A percentile compares a stretch with the other conserved stretches of the same genome.
phyloP scores from a whole-genome alignment of 2,329 filamentous ascomycete genomes.

The Xylariaceae sp. region DNA sequence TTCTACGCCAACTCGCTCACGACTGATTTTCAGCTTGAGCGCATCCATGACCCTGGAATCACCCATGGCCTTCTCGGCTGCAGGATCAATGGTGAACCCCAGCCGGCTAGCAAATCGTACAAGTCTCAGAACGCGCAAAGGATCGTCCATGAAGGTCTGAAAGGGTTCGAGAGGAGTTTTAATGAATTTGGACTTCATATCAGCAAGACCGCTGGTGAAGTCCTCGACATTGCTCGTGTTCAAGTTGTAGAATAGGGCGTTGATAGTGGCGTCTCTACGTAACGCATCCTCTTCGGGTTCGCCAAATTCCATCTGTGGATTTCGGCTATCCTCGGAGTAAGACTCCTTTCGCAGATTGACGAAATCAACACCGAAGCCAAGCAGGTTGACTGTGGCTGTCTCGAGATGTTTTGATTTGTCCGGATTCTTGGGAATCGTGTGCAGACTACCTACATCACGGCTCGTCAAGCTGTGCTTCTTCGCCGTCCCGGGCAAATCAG shows the following conservation, averaged over 20 bases:
- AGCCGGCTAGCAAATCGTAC: conserved; percentile 87
- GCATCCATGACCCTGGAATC: conserved; percentile 72
- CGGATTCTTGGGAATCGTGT: conserved; percentile 87
- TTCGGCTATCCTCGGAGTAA: conserved; percentile 82
- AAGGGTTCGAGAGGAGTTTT: conserved; percentile 81
- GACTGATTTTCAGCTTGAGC: conserved; percentile 82
- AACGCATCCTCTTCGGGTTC: conserved; percentile 85
- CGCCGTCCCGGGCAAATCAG: conserved; percentile 54
- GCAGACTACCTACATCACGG: conserved; percentile 65
- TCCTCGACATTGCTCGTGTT: conserved; percentile 77
- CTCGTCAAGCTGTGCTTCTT: conserved; percentile 54
- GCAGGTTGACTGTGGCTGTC: conserved; percentile 79
- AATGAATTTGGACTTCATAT: conserved; percentile 69
- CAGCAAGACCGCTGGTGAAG: conserved; percentile 71
- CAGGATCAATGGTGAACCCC: conserved; percentile 68
- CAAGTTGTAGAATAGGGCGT: conserved; percentile 93
- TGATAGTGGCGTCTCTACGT: conserved; percentile 86
- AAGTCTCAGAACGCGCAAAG: conserved; percentile 76
- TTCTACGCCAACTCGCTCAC: conserved; percentile 82
- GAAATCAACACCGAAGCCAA: conserved; percentile 85
- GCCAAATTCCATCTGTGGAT: conserved; percentile 89
- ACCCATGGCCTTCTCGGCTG: conserved; percentile 68
- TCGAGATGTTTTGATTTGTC: conserved; percentile 96
- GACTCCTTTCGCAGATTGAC: conserved; percentile 92
- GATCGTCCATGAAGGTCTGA: conserved; percentile 92